Evolutionary conservation across 2,329 filamentous ascomycete genomes (phyloP), one percentile per base, ranked within the genome.

Genomic region (Cordyceps farinosa): DNA sequence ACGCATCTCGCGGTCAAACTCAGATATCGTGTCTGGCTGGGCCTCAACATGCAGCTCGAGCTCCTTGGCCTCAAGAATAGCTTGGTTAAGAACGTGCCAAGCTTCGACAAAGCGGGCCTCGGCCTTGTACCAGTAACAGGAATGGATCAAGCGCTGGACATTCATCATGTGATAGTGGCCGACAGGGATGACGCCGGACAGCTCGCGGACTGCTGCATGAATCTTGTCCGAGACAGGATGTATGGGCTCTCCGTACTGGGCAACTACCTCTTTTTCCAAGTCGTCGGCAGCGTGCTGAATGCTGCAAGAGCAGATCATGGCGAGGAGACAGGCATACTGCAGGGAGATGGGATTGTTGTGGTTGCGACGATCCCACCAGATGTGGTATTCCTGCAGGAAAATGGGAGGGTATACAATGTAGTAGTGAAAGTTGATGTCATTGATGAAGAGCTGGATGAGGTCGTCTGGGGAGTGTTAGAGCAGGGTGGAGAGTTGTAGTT

Each of bases 81-180:
- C 71, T n/a, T 68, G 67, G n/a, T 70, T 69, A 10, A 75, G 65
- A 2, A 73, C 68, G 29, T 73, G 72, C 71, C 72, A 74, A 11
- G 69, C 69, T 58, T 74, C 72, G 13, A 70, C 63, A 38, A 74
- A 73, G 44, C 67, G 65, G 22, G 70, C 72, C 52, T 75, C 73
- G 6, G 70, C 69, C 59, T 74, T 75, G 67, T 71, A 73, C 72
- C 72, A 75, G 47, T 74, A 74, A 32, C 66, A 69, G 1, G 69
- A 72, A 50, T 74, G 72, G 47, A 74, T 61, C 9, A 73, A 61
- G 38, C 70, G 66, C 64, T 74, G 69, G 1, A 74, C 69, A 50
- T 70, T 72, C 59, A 69, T 62, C 13, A 69, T 64, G 55, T 73
- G 70, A 36, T 71, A 72, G 48, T 68, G 66, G 9, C 71, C 69